phyloP scores from a whole-genome alignment of 2,329 filamentous ascomycete genomes.

The Aspergillus clavatus region DNA sequence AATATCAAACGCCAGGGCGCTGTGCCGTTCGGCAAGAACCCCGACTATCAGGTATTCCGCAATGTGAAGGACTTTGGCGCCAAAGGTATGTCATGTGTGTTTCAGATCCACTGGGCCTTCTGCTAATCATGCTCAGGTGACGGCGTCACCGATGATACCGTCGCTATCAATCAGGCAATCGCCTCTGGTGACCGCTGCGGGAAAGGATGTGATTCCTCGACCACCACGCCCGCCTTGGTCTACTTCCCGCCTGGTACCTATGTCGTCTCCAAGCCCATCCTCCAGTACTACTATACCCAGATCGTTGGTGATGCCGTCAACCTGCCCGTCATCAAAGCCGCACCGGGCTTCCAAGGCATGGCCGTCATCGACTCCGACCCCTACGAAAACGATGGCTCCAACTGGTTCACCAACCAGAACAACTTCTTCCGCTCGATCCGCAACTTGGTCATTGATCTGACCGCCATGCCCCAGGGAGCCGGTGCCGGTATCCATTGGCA shows the following conservation, averaged over 20 bases:
- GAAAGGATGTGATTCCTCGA: slow-evolving; percentile 74
- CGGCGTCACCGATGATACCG: slow-evolving; percentile 74
- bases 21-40: slow-evolving; percentile 56
- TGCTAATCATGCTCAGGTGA: slow-evolving; percentile 46
- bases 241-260: slow-evolving; percentile 93
- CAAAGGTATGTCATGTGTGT: slow-evolving; percentile 52
- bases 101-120: slow-evolving; percentile 6
- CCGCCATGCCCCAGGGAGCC: slow-evolving; percentile 53
- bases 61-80: slow-evolving; percentile 75
- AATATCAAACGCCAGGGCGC: slow-evolving; percentile 64
- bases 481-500: slow-evolving; percentile 80
- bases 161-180: slow-evolving; percentile 80
- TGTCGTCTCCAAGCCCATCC: slow-evolving; percentile 69
- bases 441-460: slow-evolving; percentile 76
- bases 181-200: slow-evolving; percentile 75
- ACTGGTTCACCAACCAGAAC: slow-evolving; percentile 75
- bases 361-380: slow-evolving; percentile 86
- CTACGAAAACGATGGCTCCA: slow-evolving; percentile 63
- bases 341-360: slow-evolving; percentile 71
- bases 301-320: slow-evolving; percentile 74
- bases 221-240: slow-evolving; percentile 75
- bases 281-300: slow-evolving; percentile 90
- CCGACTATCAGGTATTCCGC: slow-evolving; percentile 66
- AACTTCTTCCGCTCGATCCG: slow-evolving; percentile 82
- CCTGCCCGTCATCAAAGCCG: slow-evolving; percentile 70